A percentile compares a stretch with the other conserved stretches of the same genome.
These are phyloP conservation scores for Leptographium procerum DNA, from an alignment of 2,329 filamentous ascomycete species.

Conservation along the genomic window DNA sequence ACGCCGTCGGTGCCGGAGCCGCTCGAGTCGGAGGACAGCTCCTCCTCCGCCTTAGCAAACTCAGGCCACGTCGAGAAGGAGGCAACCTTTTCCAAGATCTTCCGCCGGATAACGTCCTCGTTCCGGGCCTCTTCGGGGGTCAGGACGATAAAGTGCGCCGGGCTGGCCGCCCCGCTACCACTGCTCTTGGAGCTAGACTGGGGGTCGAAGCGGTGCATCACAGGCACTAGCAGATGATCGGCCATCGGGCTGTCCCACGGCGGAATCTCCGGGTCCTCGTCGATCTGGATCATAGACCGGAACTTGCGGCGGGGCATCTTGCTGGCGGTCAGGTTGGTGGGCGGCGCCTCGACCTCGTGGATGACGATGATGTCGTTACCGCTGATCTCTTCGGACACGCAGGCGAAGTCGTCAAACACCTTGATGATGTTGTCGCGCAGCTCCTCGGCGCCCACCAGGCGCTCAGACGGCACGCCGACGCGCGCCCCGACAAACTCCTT, in stretches of 20 bases:
- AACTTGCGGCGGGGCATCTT: slow-evolving; percentile 30
- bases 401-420: slow-evolving; percentile 57
- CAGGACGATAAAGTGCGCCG: slow-evolving; percentile 64
- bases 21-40: not conserved
- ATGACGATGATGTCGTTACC: slow-evolving; percentile 57
- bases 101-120: slow-evolving; percentile 65
- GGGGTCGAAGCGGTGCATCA: slow-evolving; percentile 48
- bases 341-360: slow-evolving; percentile 64
- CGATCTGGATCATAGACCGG: slow-evolving; percentile 39
- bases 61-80: slow-evolving; percentile 63
- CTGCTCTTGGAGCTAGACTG: not conserved
- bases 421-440: slow-evolving; percentile 81
- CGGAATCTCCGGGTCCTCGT: slow-evolving; percentile 34
- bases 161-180: slow-evolving; percentile 16
- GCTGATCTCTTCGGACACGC: slow-evolving; percentile 61
- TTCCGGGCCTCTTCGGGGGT: slow-evolving; percentile 56
- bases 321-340: slow-evolving; percentile 64
- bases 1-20: slow-evolving; percentile 1
- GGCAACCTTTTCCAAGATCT: slow-evolving; percentile 64
- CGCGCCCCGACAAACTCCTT: slow-evolving; percentile 61
- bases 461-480: slow-evolving; percentile 50
- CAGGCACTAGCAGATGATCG: slow-evolving; percentile 58
- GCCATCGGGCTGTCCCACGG: slow-evolving; percentile 49
- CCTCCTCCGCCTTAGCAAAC: slow-evolving; percentile 46
- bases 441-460: slow-evolving; percentile 71